Evolutionary conservation across 805 yeast species (phyloP), one percentile per base, ranked within the genome.

Genomic region (Yarrowia osloensis): DNA sequence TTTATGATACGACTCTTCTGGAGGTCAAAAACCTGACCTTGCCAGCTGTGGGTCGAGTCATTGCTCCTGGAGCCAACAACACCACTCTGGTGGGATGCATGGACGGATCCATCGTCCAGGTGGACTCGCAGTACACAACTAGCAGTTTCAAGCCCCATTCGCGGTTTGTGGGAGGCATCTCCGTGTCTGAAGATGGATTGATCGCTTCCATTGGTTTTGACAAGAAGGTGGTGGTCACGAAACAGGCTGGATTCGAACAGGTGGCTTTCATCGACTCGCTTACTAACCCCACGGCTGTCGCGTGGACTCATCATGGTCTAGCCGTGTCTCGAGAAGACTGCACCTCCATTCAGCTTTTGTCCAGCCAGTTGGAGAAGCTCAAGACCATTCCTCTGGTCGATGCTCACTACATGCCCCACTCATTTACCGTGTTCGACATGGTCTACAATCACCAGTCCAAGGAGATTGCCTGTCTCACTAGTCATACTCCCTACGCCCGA

Each of bases 361-460:
- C 50, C 8, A 0, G 11, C 13, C 54, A 42, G 6, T 15, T 61
- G 19, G 54, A 61, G 12, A 42, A 61, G 33, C 28, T 61, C 29
- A 28, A 22, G 22, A 61, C 65, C 17, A 44, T 61, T 61, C 65
- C 42, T 22, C 54, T 61, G 7, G 54, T 46, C 9, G 54, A 61
- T 15, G 65, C 54, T 7, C 50, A 44, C 5, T 46, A 44, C 29
- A 61, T 61, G 65, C 54, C 65, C 4, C 54, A 61, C 22, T 61
- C 65, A 1, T 61, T 61, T 17, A 61, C 65, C 4, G 65, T 61
- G 22, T 61, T 44, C 21, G 65, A 61, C n/a, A 61, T 61, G 65
- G 40, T 44, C 24, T 61, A 61, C 54, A 44, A 44, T 9, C 5
- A 2, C 2, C 4, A 12, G 4, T 2, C 42, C 12, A 31, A 46